phyloP scores from a whole-genome alignment of 345 rosid species.

The Populus simonii region DNA sequence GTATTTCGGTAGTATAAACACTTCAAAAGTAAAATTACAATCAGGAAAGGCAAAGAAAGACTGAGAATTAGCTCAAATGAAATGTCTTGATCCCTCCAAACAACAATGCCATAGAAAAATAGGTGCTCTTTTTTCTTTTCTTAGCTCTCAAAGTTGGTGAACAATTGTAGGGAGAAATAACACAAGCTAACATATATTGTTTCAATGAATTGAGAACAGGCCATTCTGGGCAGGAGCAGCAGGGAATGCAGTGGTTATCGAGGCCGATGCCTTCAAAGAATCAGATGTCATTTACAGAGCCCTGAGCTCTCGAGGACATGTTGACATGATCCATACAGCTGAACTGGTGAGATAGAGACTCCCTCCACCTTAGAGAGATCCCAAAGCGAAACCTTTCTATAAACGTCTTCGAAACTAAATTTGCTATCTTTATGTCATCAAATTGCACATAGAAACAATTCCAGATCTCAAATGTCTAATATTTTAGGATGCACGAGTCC shows the following conservation, averaged over 20 bases:
- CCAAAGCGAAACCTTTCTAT: not conserved
- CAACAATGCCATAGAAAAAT: not conserved
- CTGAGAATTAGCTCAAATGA: not conserved
- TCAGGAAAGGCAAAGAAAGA: not conserved
- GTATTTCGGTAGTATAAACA: not conserved
- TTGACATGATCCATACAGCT: conserved; percentile 81
- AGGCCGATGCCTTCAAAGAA: conserved; percentile 96
- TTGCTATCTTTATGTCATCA: not conserved
- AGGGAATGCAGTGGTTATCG: conserved; percentile 73
- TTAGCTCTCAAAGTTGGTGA: not conserved
- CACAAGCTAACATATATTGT: not conserved
- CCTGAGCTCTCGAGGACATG: conserved; percentile 66
- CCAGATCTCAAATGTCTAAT: not conserved
- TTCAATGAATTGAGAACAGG: conserved; percentile 36
- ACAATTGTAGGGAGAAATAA: not conserved
- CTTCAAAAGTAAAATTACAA: not conserved
- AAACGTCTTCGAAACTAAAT: not conserved
- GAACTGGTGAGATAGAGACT: conserved; percentile 51
- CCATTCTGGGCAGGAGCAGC: conserved; percentile 79
- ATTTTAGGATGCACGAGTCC: too few species aligned
- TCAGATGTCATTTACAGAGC: conserved; percentile 84
- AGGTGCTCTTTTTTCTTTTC: not conserved
- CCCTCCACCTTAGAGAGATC: not conserved
- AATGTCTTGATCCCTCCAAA: not conserved
- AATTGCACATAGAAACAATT: not conserved